Evolutionary conservation across 2,329 filamentous ascomycete genomes (phyloP).

Genomic region (Aspergillus sp.): DNA sequence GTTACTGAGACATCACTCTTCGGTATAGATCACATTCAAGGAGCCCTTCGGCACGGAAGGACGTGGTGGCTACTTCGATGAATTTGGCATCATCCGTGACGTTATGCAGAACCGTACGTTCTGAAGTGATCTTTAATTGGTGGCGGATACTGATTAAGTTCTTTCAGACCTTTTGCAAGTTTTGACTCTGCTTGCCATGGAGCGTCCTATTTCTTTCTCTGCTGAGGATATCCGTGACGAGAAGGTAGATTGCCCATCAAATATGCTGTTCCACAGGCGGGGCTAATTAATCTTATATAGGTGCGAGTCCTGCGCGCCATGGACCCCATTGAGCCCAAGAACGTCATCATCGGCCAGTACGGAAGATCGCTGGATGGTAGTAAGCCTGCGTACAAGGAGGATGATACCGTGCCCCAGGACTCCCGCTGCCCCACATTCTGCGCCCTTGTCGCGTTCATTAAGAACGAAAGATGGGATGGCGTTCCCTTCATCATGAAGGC

Average conservation of each 20-base stretch:
- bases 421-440: slow-evolving; percentile 98
- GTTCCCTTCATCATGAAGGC: slow-evolving; percentile 99
- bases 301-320: slow-evolving; percentile 93
- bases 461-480: slow-evolving; percentile 99
- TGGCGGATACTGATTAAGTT: slow-evolving; percentile 18
- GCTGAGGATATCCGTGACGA: slow-evolving; percentile 98
- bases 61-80: slow-evolving; percentile 97
- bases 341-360: slow-evolving; percentile 99
- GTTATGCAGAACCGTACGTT: slow-evolving; percentile 93
- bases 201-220: slow-evolving; percentile 96
- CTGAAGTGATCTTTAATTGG: not conserved
- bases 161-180: slow-evolving; percentile 84
- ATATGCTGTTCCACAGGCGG: not conserved
- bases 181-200: slow-evolving; percentile 94
- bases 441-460: slow-evolving; percentile 95
- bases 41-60: slow-evolving; percentile 98
- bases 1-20: slow-evolving; percentile 14
- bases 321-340: slow-evolving; percentile 94
- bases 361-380: slow-evolving; percentile 92
- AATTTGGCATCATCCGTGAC: slow-evolving; percentile 98
- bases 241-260: slow-evolving; percentile 56
- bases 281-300: slow-evolving; percentile 19
- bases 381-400: slow-evolving; percentile 98
- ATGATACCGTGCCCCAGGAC: slow-evolving; percentile 95
- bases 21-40: slow-evolving; percentile 83